Conservation (phyloP, 768 basidiomycete genomes). For the Calocybe cyanea region DNA sequence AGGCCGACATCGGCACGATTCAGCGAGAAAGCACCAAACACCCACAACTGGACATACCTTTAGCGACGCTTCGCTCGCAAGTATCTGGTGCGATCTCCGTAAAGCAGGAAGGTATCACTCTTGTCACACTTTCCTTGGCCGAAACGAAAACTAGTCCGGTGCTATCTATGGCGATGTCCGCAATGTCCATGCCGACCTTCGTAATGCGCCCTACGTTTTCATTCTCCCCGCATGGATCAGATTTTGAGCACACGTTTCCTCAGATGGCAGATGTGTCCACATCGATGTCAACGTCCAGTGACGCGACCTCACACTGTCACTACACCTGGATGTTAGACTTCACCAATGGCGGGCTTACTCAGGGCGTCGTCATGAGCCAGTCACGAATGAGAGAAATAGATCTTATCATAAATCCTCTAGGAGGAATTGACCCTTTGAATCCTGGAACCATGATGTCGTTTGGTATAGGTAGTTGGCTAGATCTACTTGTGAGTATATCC, state of each 20-base stretch:
- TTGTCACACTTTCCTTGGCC: constrained; percentile 49
- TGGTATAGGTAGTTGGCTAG: constrained; percentile 59
- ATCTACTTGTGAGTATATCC: constrained; percentile 46
- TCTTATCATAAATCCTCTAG: constrained; percentile 52
- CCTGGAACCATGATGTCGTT: constrained; percentile 42
- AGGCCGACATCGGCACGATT: constrained; percentile 18
- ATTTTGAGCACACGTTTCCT: constrained; percentile 52
- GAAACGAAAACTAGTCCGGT: constrained; percentile 31
- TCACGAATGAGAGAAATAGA: constrained; percentile 73
- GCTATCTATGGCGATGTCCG: constrained; percentile 35
- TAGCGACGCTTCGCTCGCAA: constrained; percentile 41
- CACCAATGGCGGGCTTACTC: constrained; percentile 45
- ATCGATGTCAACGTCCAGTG: constrained; percentile 17
- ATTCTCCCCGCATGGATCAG: constrained; percentile 41
- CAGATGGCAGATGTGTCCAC: constrained; percentile 30
- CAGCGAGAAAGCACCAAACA: constrained; percentile 19
- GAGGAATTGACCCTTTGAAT: constrained; percentile 40
- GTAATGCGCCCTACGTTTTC: constrained; percentile 50
- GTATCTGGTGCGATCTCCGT: constrained; percentile 41
- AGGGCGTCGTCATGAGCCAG: constrained; percentile 71
- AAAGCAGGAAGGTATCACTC: constrained; percentile 42
- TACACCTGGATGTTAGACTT: constrained; percentile 73
- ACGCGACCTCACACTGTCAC: constrained; percentile 18
- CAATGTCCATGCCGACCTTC: constrained; percentile 43
- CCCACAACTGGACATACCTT: constrained; percentile 49